These are phyloP conservation scores for Suhomyces maxii DNA, from an alignment of 1,139 yeast species.

Conservation along the genomic window DNA sequence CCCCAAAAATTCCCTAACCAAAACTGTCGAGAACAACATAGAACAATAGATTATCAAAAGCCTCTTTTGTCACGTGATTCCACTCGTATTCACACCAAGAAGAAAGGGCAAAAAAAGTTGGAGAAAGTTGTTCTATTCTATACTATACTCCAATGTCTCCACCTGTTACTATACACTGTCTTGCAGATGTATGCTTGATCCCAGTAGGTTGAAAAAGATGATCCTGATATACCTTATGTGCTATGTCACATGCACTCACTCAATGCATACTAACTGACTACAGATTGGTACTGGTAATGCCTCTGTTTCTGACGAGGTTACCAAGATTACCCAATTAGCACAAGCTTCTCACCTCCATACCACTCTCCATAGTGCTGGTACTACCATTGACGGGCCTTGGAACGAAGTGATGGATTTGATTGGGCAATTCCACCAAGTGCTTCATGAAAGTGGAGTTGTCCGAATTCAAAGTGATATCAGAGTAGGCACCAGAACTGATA, in stretches of 20 bases:
- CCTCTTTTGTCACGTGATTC: no score
- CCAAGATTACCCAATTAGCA: constrained; percentile 64
- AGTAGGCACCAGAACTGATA: constrained; percentile 79
- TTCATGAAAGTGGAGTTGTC: constrained; percentile 67
- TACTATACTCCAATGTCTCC: constrained; percentile 9
- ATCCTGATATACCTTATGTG: no score
- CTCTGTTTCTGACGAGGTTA: constrained; percentile 78
- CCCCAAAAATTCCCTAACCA: no score
- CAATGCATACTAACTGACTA: constrained; percentile 8
- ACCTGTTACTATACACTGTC: constrained; percentile 56
- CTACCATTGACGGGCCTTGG: constrained; percentile 94
- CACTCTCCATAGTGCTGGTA: constrained; percentile 85
- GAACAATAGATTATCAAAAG: no score
- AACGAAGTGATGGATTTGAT: constrained; percentile 75
- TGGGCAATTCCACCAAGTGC: constrained; percentile 73
- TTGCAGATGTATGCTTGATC: constrained; percentile 80
- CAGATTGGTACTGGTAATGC: constrained; percentile 76
- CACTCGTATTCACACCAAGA: no score
- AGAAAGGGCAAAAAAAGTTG: no score
- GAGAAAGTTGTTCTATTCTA: no score
- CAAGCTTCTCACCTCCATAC: constrained; percentile 61
- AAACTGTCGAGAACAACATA: no score
- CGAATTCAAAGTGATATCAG: constrained; percentile 84
- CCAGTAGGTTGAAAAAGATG: constrained; percentile 49
- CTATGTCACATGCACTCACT: background rate